These are phyloP conservation scores for Paraphaeosphaeria sporulosa DNA, from an alignment of 2,329 filamentous ascomycete genomes.

Conservation along the genomic window DNA sequence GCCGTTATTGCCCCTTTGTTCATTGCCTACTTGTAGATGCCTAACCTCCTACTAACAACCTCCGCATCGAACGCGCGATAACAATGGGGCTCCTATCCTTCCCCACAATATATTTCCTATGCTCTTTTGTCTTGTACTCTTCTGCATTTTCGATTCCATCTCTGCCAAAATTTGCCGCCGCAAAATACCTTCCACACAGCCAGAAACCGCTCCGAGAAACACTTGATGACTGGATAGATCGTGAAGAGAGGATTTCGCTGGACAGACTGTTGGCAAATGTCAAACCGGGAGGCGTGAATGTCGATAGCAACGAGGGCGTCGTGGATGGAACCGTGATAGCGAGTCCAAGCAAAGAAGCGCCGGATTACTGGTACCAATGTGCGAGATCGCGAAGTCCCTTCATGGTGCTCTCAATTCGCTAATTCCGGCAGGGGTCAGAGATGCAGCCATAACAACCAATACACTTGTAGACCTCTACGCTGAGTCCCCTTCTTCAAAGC, in stretches of 20 bases:
- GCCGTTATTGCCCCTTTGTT: not conserved
- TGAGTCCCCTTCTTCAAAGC: constrained; percentile 15
- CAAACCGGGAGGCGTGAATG: constrained; percentile 51
- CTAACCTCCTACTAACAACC: not conserved
- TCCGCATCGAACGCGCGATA: not conserved
- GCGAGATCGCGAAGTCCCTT: constrained; percentile 2
- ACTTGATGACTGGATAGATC: constrained; percentile 47
- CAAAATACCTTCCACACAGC: constrained; percentile 24
- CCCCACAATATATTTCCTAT: constrained; percentile 14
- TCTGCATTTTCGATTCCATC: constrained; percentile 43
- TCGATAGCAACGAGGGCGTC: constrained; percentile 38
- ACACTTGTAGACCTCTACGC: constrained; percentile 52
- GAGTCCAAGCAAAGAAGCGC: constrained; percentile 50
- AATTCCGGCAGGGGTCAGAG: constrained; percentile 48
- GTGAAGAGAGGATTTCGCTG: constrained; percentile 46
- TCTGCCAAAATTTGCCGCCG: constrained; percentile 28
- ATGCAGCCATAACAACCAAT: constrained; percentile 54
- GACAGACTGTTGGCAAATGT: constrained; percentile 53
- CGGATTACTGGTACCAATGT: constrained; percentile 58
- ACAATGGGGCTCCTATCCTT: constrained; percentile 8
- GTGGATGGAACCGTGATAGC: constrained; percentile 53
- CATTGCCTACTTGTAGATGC: not conserved
- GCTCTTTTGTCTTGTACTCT: constrained; percentile 26
- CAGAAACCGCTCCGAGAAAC: constrained; percentile 40
- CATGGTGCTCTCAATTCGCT: not conserved